Base-by-base conservation (phyloP, 768 basidiomycete species). In the Rhodotorula paludigena region DNA sequence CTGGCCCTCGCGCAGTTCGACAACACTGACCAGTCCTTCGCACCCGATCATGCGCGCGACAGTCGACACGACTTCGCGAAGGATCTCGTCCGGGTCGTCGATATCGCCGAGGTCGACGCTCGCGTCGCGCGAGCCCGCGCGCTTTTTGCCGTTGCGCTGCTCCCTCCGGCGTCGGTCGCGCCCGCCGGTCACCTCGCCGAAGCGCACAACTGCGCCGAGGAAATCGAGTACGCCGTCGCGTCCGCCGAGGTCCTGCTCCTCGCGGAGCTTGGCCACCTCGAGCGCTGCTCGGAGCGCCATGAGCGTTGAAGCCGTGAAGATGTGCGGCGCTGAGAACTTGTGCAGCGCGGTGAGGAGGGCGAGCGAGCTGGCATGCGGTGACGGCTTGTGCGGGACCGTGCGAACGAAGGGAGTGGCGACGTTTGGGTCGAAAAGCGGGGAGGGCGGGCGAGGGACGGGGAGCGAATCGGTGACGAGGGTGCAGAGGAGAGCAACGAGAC, bases 271-370 rank as follows among this genome's bases (percentile, higher is more conserved):
- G 3, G 72, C 64, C 23, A 74, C 58, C 36, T 64, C 72, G 53
- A 75, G 66, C 14, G 72, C 73, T 44, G 68, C 64, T 12, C 60
- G 53, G 5, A 75, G 57, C 1, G 74, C 69, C 41, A 68, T 21
- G 5, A 62, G 60, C 6, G 73, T 71, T 60, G 69, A 66, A 18
- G 59, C 69, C 4, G 62, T 61, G 62, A 61, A 66, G 49, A 76
- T 73, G 52, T 73, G 69, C 20, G 73, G 68, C 8, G 73, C 69
- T 33, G 71, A 74, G 70, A 75, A 76, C 52, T 73, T 72, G 69
- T 75, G 76, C n/a, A 74, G 58, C 32, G 66, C 53, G 35, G 69
- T 72, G 62, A 76, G 71, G 53, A 76, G 73, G 0, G 71, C 59
- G 57, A 75, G 69, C 18, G 74, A 60, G 33, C 57, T 63, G 8